Evolutionary conservation across 192 early-diverging fungal species (phyloP).

Genomic region (Linnemannia exigua): DNA sequence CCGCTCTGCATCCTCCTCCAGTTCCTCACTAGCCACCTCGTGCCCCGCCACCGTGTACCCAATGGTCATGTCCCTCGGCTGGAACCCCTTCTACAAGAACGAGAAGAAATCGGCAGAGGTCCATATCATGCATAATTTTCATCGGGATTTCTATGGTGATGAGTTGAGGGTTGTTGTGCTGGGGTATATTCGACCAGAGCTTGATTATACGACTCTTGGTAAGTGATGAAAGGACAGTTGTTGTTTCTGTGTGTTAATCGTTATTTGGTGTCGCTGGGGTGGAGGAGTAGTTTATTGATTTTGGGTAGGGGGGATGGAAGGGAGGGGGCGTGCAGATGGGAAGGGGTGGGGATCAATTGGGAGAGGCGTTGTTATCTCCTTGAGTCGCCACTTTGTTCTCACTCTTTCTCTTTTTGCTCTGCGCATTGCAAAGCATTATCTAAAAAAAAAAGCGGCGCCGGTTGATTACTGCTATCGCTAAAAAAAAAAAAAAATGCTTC

Average conservation of each 20-base stretch:
- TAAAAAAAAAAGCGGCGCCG: background rate
- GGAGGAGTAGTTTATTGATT: background rate
- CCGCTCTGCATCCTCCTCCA: slow-evolving; percentile 25
- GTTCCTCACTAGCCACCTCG: slow-evolving; percentile 36
- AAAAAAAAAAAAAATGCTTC: background rate
- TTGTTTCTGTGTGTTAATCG: slow-evolving; percentile 8
- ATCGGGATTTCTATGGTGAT: slow-evolving; percentile 92
- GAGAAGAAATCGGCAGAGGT: slow-evolving; percentile 97
- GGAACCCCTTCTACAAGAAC: slow-evolving; percentile 99
- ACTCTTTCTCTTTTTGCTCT: background rate
- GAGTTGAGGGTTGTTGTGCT: slow-evolving; percentile 87
- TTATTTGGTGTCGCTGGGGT: background rate
- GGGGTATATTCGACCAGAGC: slow-evolving; percentile 91
- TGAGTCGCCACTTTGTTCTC: background rate
- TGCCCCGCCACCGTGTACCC: slow-evolving; percentile 72
- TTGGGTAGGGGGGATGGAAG: no score
- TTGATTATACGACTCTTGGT: slow-evolving; percentile 90
- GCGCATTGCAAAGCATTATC: background rate
- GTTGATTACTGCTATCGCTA: no score
- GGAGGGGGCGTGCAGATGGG: background rate
- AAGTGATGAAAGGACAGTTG: slow-evolving; percentile 7
- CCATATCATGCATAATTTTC: slow-evolving; percentile 92
- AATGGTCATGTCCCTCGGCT: slow-evolving; percentile 99
- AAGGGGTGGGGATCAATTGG: background rate
- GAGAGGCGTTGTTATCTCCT: background rate